Percentiles rank a stretch among this genome's conserved stretches.
phyloP scores from a whole-genome alignment of 2,329 filamentous ascomycete species.

The Fusarium robinianum region DNA sequence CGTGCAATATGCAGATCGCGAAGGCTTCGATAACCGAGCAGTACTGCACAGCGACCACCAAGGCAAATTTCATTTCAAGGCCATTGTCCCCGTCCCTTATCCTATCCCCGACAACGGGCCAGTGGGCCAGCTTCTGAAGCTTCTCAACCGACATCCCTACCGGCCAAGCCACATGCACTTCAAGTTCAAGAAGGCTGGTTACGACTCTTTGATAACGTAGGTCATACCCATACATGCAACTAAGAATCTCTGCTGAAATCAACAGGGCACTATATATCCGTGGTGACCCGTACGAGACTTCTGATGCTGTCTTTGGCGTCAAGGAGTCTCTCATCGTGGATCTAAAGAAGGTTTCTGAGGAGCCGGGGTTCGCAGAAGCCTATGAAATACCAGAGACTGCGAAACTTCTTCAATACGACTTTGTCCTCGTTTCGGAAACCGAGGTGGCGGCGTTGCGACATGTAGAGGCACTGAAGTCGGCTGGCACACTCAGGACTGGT shows the following conservation, averaged over 20 bases:
- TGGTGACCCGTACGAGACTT: constrained; percentile 78
- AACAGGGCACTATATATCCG: constrained; percentile 74
- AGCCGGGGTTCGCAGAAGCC: constrained; percentile 53
- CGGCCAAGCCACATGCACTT: constrained; percentile 83
- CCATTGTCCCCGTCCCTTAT: constrained; percentile 82
- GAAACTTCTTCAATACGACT: constrained; percentile 71
- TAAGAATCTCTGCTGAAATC: background rate
- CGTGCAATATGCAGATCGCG: constrained; percentile 67
- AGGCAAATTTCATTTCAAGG: constrained; percentile 72
- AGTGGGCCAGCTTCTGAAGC: constrained; percentile 71
- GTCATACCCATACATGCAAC: background rate
- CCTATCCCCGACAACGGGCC: constrained; percentile 84
- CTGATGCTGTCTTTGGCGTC: constrained; percentile 84
- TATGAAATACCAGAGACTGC: constrained; percentile 68
- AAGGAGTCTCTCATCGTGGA: constrained; percentile 79
- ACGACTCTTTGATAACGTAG: constrained; percentile 18
- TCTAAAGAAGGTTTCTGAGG: constrained; percentile 53
- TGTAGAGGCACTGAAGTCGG: constrained; percentile 8
- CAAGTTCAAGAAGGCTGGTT: constrained; percentile 68
- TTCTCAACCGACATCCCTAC: constrained; percentile 71
- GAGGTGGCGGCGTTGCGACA: constrained; percentile 5
- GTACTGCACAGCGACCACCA: constrained; percentile 36
- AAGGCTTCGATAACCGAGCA: constrained; percentile 43
- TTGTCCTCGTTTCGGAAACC: constrained; percentile 59
- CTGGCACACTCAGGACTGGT: background rate